Conservation (phyloP, 805 yeast genomes). For the Schwanniomyces vanrijiae region DNA sequence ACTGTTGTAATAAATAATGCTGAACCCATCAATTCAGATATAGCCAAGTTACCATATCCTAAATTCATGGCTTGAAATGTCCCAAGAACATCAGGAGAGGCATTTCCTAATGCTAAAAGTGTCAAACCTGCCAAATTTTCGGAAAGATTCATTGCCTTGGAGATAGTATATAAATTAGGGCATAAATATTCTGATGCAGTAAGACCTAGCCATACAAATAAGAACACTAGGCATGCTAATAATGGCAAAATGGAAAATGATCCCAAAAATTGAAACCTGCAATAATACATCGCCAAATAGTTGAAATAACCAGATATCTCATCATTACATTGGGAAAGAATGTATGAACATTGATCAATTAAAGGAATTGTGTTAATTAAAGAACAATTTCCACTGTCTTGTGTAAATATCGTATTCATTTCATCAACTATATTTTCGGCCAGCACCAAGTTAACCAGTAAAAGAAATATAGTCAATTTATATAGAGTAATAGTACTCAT, state of each 20-base stretch:
- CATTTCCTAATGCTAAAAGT: constrained; percentile 86
- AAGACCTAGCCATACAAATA: constrained; percentile 67
- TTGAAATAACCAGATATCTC: constrained; percentile 35
- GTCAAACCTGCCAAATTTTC: constrained; percentile 86
- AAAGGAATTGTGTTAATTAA: constrained; percentile 5
- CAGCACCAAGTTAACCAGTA: neutral
- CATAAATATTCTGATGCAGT: constrained; percentile 82
- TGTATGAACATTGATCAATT: constrained; percentile 38
- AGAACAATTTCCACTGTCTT: constrained; percentile 5
- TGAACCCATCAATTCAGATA: constrained; percentile 91
- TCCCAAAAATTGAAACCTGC: constrained; percentile 12
- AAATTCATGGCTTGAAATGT: constrained; percentile 79
- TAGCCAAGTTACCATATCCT: constrained; percentile 73
- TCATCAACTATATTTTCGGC: neutral
- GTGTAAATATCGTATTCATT: neutral
- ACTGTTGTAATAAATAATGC: constrained; percentile 79
- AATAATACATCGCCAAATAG: constrained; percentile 37
- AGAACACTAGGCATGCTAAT: constrained; percentile 27
- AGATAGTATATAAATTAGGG: constrained; percentile 70
- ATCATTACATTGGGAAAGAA: constrained; percentile 29
- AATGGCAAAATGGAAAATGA: constrained; percentile 16
- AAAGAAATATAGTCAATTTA: neutral
- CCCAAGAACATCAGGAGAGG: constrained; percentile 85
- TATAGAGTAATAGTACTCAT: neutral
- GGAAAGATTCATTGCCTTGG: constrained; percentile 60